phyloP scores from a whole-genome alignment of 371 early-diverging fungal species.

The Mortierella sp. region DNA sequence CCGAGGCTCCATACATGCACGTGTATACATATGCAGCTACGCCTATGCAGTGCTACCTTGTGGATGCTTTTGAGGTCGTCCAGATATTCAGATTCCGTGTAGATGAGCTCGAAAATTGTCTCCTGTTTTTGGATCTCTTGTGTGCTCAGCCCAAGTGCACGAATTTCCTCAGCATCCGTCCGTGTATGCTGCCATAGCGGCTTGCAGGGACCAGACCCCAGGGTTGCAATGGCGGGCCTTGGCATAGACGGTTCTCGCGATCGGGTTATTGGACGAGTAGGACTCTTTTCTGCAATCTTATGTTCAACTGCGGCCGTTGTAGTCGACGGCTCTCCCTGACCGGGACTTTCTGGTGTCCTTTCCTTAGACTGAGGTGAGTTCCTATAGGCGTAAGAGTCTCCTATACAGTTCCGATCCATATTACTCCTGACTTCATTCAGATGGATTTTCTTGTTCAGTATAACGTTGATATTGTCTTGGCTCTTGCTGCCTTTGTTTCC shows the following conservation, averaged over 20 bases:
- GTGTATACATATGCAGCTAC: too few relatives aligned
- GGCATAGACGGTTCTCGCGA: background rate
- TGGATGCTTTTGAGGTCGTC: conserved; percentile 52
- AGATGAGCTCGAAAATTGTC: conserved; percentile 53
- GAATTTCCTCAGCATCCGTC: conserved; percentile 44
- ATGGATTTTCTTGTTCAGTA: background rate
- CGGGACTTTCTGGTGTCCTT: too few relatives aligned
- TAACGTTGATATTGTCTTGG: conserved; percentile 10
- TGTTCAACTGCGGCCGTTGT: conserved; percentile 11
- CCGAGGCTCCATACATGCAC: too few relatives aligned
- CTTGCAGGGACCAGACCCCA: conserved; percentile 20
- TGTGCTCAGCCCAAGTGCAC: conserved; percentile 21
- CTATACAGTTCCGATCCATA: too few relatives aligned
- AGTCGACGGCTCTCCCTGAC: background rate
- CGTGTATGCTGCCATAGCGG: conserved; percentile 49
- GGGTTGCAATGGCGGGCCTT: conserved; percentile 10
- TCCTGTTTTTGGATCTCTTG: conserved; percentile 52
- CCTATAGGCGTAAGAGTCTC: too few relatives aligned
- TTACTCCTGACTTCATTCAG: too few relatives aligned
- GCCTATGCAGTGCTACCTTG: too few relatives aligned
- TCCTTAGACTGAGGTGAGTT: too few relatives aligned
- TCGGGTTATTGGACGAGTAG: too few relatives aligned
- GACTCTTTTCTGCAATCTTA: too few relatives aligned
- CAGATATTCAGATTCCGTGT: conserved; percentile 48
- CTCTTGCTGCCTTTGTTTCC: background rate